Evolutionary conservation across 371 early-diverging fungal species (phyloP).

Genomic region (Mortierella sp.): DNA sequence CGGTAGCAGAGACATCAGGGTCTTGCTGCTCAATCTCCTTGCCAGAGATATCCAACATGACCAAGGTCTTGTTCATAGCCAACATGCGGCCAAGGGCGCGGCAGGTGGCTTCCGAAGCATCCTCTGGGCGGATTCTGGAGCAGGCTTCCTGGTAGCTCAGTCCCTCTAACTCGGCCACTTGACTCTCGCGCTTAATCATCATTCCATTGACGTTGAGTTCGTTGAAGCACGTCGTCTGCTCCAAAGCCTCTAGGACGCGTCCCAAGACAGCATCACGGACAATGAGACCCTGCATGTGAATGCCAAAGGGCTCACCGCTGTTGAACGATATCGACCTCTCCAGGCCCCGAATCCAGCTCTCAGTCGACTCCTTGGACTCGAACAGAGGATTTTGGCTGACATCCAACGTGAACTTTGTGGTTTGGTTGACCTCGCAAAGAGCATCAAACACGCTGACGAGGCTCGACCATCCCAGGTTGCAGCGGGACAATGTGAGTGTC

Average conservation of each 20-base stretch:
- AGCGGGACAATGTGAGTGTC: constrained; percentile 25
- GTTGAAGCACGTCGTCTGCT: constrained; percentile 39
- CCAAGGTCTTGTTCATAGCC: constrained; percentile 33
- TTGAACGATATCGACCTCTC: not conserved
- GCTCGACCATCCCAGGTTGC: constrained; percentile 34
- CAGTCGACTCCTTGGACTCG: constrained; percentile 28
- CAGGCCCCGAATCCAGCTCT: constrained; percentile 28
- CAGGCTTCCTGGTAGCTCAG: constrained; percentile 23
- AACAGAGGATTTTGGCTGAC: constrained; percentile 44
- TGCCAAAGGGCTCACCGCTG: constrained; percentile 34
- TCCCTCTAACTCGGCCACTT: constrained; percentile 25
- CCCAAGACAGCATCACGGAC: constrained; percentile 23
- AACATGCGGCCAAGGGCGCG: constrained; percentile 37
- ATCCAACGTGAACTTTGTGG: constrained; percentile 45
- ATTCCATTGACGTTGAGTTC: constrained; percentile 43
- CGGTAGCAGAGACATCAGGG: not conserved
- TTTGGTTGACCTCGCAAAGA: constrained; percentile 34
- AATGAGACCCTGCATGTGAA: constrained; percentile 41
- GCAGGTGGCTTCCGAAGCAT: constrained; percentile 44
- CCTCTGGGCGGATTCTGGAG: constrained; percentile 23
- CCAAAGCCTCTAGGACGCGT: constrained; percentile 29
- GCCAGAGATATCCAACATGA: constrained; percentile 48
- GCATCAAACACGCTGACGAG: constrained; percentile 31
- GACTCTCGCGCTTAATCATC: constrained; percentile 38
- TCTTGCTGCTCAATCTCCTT: constrained; percentile 18